Evolutionary conservation across 2,329 filamentous ascomycete genomes (phyloP).

Genomic region (Emergomyces pasteurianus): DNA sequence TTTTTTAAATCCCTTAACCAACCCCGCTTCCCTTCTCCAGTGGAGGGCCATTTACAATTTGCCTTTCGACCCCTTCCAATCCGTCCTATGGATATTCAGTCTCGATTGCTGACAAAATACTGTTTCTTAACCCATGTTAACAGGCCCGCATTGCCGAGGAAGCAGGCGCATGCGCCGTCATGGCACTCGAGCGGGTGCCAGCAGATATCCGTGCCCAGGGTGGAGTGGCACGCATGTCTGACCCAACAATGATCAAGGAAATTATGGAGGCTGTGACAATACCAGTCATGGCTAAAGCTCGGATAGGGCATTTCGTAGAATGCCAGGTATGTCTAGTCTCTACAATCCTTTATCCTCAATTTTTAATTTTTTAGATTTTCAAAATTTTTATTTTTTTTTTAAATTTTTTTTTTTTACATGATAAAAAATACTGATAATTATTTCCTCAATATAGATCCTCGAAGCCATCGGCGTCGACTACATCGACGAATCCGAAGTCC

Average conservation of each 20-base stretch:
- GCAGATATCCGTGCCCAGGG: conserved; percentile 89
- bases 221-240: conserved; percentile 93
- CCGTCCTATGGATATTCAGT: background rate
- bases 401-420: too few species aligned
- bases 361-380: too few species aligned
- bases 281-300: conserved; percentile 97
- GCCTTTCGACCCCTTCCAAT: background rate
- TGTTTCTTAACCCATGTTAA: conserved; percentile 1
- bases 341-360: too few species aligned
- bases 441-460: conserved; percentile 53
- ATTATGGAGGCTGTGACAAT: conserved; percentile 94
- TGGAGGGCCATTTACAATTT: background rate
- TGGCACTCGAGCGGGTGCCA: conserved; percentile 95
- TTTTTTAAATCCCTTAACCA: too few species aligned
- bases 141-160: conserved; percentile 94
- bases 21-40: background rate
- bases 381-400: too few species aligned
- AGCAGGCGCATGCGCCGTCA: conserved; percentile 89
- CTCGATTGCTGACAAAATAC: background rate
- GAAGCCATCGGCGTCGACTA: conserved; percentile 93
- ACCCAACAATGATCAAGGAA: conserved; percentile 85
- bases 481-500: conserved; percentile 95
- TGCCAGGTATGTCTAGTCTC: conserved; percentile 53
- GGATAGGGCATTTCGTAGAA: conserved; percentile 96
- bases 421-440: too few species aligned